Conservation (phyloP, 129 eudicot species). For the Ambrosia trifida region DNA sequence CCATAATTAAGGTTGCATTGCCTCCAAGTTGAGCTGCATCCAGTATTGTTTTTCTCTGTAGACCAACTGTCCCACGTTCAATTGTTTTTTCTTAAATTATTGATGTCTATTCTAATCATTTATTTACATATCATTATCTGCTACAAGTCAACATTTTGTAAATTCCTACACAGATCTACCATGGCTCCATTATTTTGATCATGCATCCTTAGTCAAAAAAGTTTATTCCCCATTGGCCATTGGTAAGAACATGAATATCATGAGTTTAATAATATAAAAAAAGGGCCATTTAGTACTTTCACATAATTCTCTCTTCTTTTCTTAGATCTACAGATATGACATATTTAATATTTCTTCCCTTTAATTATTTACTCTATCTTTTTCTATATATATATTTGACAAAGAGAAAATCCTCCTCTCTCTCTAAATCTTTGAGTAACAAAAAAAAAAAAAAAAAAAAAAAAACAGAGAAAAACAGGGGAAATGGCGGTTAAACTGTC, state of each 20-base stretch:
- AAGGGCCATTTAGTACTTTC: constrained; percentile 22
- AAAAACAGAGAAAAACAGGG: constrained; percentile 22
- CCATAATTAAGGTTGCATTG: constrained; percentile 29
- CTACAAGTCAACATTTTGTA: constrained; percentile 20
- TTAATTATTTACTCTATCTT: constrained; percentile 9
- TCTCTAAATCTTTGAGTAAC: no score
- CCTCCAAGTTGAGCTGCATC: constrained; percentile 53
- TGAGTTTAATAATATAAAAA: neutral
- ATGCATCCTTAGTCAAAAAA: constrained; percentile 21
- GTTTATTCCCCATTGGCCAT: constrained; percentile 11
- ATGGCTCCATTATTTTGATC: constrained; percentile 11
- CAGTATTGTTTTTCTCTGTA: constrained; percentile 24
- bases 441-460: neutral
- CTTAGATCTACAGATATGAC: constrained; percentile 14
- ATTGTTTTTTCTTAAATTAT: constrained; percentile 29
- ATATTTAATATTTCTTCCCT: constrained; percentile 5
- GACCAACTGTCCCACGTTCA: constrained; percentile 61
- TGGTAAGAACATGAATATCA: neutral
- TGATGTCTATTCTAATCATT: constrained; percentile 31
- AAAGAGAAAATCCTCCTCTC: neutral
- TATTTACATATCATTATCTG: constrained; percentile 26
- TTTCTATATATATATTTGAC: constrained; percentile 22
- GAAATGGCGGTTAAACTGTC: constrained; percentile 44
- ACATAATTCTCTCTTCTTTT: constrained; percentile 18
- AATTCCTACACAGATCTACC: constrained; percentile 38